Percentiles rank a stretch among this genome's conserved stretches.
Conservation (phyloP, 345 rosid genomes). For the Eucalyptus camaldulensis region DNA sequence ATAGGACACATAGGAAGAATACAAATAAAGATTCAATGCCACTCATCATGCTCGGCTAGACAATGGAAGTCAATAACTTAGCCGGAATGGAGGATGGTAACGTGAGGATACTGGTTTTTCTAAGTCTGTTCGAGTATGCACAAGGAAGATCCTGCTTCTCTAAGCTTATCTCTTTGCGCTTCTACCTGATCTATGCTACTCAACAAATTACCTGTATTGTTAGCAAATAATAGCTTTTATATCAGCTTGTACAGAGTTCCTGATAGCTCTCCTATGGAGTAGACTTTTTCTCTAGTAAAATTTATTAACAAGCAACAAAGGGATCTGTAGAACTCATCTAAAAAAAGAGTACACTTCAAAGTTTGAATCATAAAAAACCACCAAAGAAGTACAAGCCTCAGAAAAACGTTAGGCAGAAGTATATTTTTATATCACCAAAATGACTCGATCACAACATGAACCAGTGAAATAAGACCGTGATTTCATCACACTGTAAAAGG, state of each 20-base stretch:
- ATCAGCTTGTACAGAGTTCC: neutral
- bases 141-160: neutral
- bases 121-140: neutral
- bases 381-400: neutral
- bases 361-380: neutral
- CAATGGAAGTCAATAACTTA: neutral
- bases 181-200: neutral
- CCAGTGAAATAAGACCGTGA: neutral
- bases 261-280: neutral
- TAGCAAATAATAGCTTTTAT: neutral
- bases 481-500: neutral
- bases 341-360: neutral
- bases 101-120: neutral
- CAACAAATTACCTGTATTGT: neutral
- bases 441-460: neutral
- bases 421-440: neutral
- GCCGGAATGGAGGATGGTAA: neutral
- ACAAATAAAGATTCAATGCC: neutral
- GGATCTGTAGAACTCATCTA: neutral
- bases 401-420: neutral
- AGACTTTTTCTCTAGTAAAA: neutral
- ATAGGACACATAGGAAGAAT: neutral
- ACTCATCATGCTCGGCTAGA: neutral
- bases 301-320: neutral
- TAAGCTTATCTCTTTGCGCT: neutral